phyloP scores from a whole-genome alignment of 257 asterid species.

The Linderniella brevidens region DNA sequence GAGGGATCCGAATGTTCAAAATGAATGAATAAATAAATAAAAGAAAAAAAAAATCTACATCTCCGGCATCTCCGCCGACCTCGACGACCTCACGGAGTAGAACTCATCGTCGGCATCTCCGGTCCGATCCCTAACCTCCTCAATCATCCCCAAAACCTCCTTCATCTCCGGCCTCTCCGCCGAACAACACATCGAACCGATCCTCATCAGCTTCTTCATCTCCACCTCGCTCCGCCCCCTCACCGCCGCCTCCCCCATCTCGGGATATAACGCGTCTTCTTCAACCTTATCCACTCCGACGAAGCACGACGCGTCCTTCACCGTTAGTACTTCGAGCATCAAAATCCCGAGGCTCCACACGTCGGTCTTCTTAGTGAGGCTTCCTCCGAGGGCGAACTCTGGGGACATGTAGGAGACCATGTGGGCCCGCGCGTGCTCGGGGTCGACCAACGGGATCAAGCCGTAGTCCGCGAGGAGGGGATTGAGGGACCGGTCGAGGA shows the following conservation, averaged over 20 bases:
- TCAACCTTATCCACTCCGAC: too few relatives aligned
- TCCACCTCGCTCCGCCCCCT: conserved; percentile 35
- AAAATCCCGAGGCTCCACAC: conserved; percentile 76
- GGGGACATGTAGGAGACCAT: conserved; percentile 79
- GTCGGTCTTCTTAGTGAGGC: conserved; percentile 70
- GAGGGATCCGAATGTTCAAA: too few relatives aligned
- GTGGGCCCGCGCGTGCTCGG: conserved; percentile 54
- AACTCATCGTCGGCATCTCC: conserved; percentile 16
- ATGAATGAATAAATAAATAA: too few relatives aligned
- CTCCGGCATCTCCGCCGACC: not conserved
- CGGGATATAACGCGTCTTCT: conserved; percentile 36
- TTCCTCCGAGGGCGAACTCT: conserved; percentile 30
- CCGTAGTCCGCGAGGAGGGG: conserved; percentile 72
- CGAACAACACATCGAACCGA: conserved; percentile 49
- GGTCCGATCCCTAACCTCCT: conserved; percentile 50
- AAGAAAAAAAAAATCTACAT: too few relatives aligned
- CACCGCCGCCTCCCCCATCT: conserved; percentile 24
- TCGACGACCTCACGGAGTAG: not conserved
- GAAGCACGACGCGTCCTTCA: conserved; percentile 45
- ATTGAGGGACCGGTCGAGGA: conserved; percentile 29
- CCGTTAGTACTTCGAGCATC: conserved; percentile 58
- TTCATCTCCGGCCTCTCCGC: conserved; percentile 51
- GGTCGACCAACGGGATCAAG: conserved; percentile 59
- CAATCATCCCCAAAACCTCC: conserved; percentile 41
- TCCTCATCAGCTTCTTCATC: conserved; percentile 46